Base-by-base conservation (phyloP, 345 rosid genomes). In the Boechera divaricarpa region DNA sequence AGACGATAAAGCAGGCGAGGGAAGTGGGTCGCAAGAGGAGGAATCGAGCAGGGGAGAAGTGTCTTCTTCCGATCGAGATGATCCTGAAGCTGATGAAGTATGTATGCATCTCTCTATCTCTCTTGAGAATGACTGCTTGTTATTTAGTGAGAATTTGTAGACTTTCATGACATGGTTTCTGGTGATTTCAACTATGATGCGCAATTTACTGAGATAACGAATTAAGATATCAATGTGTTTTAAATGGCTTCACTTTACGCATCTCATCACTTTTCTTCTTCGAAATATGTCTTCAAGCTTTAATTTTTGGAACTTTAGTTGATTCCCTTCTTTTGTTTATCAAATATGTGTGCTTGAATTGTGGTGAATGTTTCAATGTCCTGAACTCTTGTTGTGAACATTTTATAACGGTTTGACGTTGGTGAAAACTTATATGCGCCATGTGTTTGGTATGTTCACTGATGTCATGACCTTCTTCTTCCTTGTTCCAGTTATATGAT, bases 71-170 rank as follows among this genome's bases (percentile, higher is more conserved):
- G 59, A 63, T 33, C 74, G 61, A 28, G 61, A 16, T 32, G 96
- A 87, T 77, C 81, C 67, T 48, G 94, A 92, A 67, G 87, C 88
- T 41, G 82, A 87, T 12, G 85, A 90, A 96, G 98, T 87, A 38
- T 18, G 28, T 18, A 42, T 2, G 3, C 3, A 8, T 38, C 42
- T 8, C 42, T 38, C 3, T 35, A 8, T 38, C 42, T 8, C 42
- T 38, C 3, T 35, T 5, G 38, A 35, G 7, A 38, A 8, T 38
- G 42, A 0, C 10, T 38, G 4, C 42, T 38, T 38, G 41, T 7
- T 36, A 36, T 7, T 36, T 8, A 36, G 41, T 36, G 9, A 36
- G 3, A 21, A 21, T 21, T 21, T 21, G 12, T 9, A 39, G 12
- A 7, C 44, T 39, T 39, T 9, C 11, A 39, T 8, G 44, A 10